Conservation (phyloP, 148 eudicot species). For the Suaeda aralocaspica region DNA sequence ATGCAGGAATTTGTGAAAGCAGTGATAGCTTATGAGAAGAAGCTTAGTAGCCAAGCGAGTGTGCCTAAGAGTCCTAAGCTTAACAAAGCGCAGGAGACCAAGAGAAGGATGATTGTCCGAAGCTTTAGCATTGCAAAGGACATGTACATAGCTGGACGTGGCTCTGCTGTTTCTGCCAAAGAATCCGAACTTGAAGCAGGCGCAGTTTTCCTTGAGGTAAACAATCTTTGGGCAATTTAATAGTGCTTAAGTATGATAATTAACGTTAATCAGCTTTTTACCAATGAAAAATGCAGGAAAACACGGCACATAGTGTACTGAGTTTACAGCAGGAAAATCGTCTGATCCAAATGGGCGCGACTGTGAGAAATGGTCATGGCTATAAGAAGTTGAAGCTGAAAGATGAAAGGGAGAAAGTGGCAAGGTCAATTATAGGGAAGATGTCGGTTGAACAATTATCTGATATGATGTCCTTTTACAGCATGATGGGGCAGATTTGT, state of each 20-base stretch:
- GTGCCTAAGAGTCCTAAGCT: constrained; percentile 31
- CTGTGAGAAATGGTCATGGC: constrained; percentile 35
- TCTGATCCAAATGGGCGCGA: constrained; percentile 49
- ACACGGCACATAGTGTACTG: constrained; percentile 23
- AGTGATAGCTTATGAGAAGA: constrained; percentile 41
- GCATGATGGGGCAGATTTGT: constrained; percentile 42
- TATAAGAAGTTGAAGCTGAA: constrained; percentile 40
- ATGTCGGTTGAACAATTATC: constrained; percentile 44
- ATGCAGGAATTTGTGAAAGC: constrained; percentile 49
- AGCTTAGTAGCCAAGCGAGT: constrained; percentile 22
- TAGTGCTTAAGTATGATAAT: too few species aligned
- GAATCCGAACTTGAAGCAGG: constrained; percentile 41
- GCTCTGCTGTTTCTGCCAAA: constrained; percentile 4
- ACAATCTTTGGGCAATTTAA: neutral
- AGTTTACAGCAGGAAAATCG: constrained; percentile 43
- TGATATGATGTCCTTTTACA: constrained; percentile 41
- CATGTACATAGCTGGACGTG: constrained; percentile 33
- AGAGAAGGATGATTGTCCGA: constrained; percentile 39
- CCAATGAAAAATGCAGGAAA: constrained; percentile 40
- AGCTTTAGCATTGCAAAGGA: constrained; percentile 43
- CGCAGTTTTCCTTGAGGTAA: constrained; percentile 41
- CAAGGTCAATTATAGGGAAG: constrained; percentile 31
- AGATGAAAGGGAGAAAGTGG: constrained; percentile 38
- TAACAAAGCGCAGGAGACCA: constrained; percentile 39
- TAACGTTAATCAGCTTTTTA: too few species aligned